These are phyloP conservation scores for Cruciata laevipes DNA, from an alignment of 257 asterid species.

Conservation along the genomic window DNA sequence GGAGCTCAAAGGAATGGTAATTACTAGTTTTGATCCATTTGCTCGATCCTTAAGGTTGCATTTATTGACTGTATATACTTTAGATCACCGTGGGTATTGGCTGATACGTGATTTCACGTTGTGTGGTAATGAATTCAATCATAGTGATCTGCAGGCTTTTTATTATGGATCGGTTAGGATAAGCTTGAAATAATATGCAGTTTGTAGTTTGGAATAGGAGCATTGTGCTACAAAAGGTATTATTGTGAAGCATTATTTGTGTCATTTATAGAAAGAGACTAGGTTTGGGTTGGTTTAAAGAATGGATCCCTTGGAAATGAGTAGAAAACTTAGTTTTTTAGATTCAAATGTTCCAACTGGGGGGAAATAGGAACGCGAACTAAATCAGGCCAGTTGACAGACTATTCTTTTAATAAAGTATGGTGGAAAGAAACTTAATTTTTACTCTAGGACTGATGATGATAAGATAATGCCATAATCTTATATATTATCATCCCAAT, in stretches of 20 bases:
- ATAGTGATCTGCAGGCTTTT: too few relatives aligned
- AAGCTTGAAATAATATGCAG: not conserved
- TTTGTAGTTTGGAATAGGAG: not conserved
- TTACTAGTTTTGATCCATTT: slow-evolving; percentile 5
- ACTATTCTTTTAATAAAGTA: not conserved
- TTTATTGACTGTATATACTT: not conserved
- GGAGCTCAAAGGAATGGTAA: slow-evolving; percentile 95
- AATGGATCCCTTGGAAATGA: too few relatives aligned
- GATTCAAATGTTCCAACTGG: not conserved
- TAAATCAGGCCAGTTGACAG: not conserved
- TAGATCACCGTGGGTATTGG: not conserved
- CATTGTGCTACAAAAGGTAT: not conserved
- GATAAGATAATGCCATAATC: too few relatives aligned
- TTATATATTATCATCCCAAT: too few relatives aligned
- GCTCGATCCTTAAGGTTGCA: not conserved
- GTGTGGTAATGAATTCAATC: too few relatives aligned
- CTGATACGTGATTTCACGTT: too few relatives aligned
- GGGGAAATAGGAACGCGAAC: not conserved
- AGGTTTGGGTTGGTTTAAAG: not conserved
- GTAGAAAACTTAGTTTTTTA: too few relatives aligned
- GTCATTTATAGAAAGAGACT: not conserved
- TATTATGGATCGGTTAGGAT: not conserved
- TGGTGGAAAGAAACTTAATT: not conserved
- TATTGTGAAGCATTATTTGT: not conserved
- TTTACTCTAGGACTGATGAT: not conserved